phyloP scores from a whole-genome alignment of 805 yeast species.

The Nakazawaea pomicola region DNA sequence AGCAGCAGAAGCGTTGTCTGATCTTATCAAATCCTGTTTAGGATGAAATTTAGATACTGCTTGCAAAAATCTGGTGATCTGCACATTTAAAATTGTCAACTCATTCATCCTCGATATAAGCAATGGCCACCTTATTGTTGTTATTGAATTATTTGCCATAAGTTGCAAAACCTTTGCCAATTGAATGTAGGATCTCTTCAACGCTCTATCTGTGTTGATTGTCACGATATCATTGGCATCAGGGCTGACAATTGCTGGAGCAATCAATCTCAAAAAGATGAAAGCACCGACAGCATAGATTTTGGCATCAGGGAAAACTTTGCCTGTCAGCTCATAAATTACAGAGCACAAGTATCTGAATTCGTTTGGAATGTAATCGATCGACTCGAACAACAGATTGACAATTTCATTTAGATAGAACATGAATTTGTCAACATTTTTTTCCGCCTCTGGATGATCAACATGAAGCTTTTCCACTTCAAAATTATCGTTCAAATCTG shows the following conservation, averaged over 20 bases:
- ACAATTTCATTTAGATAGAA: conserved; percentile 52
- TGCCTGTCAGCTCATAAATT: conserved; percentile 50
- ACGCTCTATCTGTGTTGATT: conserved; percentile 13
- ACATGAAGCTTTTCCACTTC: conserved; percentile 55
- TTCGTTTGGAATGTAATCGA: conserved; percentile 60
- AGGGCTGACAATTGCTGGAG: conserved; percentile 90
- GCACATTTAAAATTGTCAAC: conserved; percentile 31
- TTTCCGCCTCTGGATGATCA: conserved; percentile 32
- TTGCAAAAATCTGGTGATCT: conserved; percentile 36
- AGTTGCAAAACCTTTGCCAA: conserved; percentile 81
- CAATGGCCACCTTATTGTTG: conserved; percentile 60
- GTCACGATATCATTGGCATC: conserved; percentile 40
- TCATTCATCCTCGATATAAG: conserved; percentile 37
- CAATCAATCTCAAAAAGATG: conserved; percentile 70
- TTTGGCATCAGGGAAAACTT: conserved; percentile 63
- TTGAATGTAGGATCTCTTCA: conserved; percentile 64
- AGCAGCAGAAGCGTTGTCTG: conserved; percentile 18
- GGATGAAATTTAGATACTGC: conserved; percentile 24
- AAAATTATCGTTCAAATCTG: conserved; percentile 43
- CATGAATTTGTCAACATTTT: conserved; percentile 44
- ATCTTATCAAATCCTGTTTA: conserved; percentile 18
- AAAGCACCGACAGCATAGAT: conserved; percentile 80
- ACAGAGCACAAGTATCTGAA: conserved; percentile 67
- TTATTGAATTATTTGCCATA: conserved; percentile 77
- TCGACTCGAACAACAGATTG: conserved; percentile 52